Evolutionary conservation across 352 stramenopile species (phyloP).

Genomic region (Phytophthora kernoviae): DNA sequence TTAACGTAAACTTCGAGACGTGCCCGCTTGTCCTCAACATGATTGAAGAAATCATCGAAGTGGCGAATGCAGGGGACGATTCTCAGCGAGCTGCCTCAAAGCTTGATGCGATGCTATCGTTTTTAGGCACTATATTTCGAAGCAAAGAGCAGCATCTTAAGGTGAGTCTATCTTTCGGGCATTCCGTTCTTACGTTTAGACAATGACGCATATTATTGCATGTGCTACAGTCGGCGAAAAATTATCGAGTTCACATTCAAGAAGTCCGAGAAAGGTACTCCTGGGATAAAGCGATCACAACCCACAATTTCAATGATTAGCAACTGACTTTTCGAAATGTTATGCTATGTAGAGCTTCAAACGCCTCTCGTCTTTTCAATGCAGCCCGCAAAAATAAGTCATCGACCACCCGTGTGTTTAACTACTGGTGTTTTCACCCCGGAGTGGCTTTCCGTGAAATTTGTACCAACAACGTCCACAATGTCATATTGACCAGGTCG

Average conservation of each 20-base stretch:
- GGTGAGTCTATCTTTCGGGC: conserved; percentile 30
- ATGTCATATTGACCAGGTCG: conserved; percentile 86
- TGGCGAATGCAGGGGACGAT: conserved; percentile 74
- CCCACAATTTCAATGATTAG: too few relatives aligned
- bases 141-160: conserved; percentile 79
- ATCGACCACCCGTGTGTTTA: conserved; percentile 86
- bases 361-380: conserved; percentile 56
- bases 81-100: conserved; percentile 71
- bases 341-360: conserved; percentile 34
- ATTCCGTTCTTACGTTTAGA: neutral
- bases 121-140: conserved; percentile 86
- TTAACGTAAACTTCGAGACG: conserved; percentile 90
- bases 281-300: too few relatives aligned
- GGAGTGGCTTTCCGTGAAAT: conserved; percentile 97
- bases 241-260: conserved; percentile 91
- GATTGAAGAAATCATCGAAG: conserved; percentile 90
- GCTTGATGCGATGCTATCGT: conserved; percentile 81
- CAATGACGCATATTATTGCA: conserved; percentile 3
- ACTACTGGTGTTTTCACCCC: conserved; percentile 99
- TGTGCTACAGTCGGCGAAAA: conserved; percentile 56
- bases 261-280: conserved; percentile 78
- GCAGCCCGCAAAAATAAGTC: conserved; percentile 52
- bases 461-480: conserved; percentile 89
- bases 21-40: conserved; percentile 86
- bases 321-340: neutral